Base-by-base conservation (phyloP, 2,329 filamentous ascomycete genomes). In the Ophiostoma montium region DNA sequence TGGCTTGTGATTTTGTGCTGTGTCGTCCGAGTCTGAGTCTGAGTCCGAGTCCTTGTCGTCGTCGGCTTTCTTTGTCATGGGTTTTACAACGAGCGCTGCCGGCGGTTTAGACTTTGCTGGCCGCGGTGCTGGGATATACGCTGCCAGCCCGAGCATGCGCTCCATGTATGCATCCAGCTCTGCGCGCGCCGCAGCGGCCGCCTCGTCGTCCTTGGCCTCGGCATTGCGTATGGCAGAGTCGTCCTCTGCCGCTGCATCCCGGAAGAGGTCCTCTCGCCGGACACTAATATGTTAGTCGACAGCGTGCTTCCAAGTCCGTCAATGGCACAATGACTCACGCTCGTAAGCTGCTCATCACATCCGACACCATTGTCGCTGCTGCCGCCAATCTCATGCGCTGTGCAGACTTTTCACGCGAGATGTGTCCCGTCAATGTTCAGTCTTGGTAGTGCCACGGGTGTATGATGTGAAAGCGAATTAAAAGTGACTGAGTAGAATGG, bases 81-180 rank as follows among this genome's bases (percentile, higher is more conserved):
- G n/a, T 9, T 43, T 35, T 9, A 15, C 3, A 6, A 30, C 11
- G 18, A 5, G n/a, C 7, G 30, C 21, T 21, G 2, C 19, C 45
- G 7, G 15, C 5, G 19, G 11, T 35, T 35, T 48, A 11, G 35
- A 1, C 15, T 23, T 9, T 12, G n/a, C 9, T 31, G 39, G 16
- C 18, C 12, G 19, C 35, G 35, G 36, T 15, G 23, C 21, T 3
- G 21, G 32, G 6, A 35, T 16, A 19, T n/a, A 21, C 27, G 49
- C 15, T 5, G 48, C 19, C 18, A 55, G 43, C 1, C 38, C 50
- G 1, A 56, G 35, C 5, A 23, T 36, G 32, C 15, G 21, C 5
- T 49, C 46, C 52, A 56, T 53, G 32, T 53, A 54, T n/a, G 50
- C 49, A 10, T 53, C 53, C 2, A 56, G 45, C 2, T 54, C 55